A percentile compares a stretch with the other conserved stretches of the same genome.
phyloP scores from a whole-genome alignment of 139 green algal species.

The Asterochloris sp. region DNA sequence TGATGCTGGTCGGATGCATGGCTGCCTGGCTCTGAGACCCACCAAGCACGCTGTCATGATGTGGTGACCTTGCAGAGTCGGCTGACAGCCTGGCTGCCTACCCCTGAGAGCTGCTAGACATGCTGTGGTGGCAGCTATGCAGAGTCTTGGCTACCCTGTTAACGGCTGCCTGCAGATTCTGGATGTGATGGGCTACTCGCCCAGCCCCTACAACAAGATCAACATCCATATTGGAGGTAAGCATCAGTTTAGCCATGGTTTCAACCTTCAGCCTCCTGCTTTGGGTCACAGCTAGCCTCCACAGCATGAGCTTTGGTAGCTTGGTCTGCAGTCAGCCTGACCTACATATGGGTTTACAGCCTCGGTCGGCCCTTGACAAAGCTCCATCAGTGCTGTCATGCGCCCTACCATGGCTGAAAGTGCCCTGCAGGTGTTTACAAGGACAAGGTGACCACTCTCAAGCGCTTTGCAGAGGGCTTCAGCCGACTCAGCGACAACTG shows the following conservation, averaged over 20 bases:
- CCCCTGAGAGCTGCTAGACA: neutral
- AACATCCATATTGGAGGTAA: constrained; percentile 70
- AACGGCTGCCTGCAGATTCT: constrained; percentile 39
- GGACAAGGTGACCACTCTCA: constrained; percentile 53
- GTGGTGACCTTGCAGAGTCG: too few relatives aligned
- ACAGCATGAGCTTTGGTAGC: neutral
- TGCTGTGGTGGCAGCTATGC: neutral
- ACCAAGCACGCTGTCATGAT: too few relatives aligned
- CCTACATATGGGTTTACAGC: neutral
- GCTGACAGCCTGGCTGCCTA: neutral
- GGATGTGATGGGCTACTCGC: constrained; percentile 63
- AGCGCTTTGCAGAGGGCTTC: constrained; percentile 51
- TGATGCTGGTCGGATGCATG: too few relatives aligned
- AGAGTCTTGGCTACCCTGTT: neutral
- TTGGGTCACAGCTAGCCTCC: too few relatives aligned
- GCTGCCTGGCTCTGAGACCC: too few relatives aligned
- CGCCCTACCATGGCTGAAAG: too few relatives aligned
- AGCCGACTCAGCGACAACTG: constrained; percentile 41
- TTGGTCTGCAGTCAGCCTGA: neutral
- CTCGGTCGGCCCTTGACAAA: neutral
- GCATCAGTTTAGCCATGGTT: neutral
- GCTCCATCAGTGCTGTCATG: neutral
- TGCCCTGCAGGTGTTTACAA: constrained; percentile 19
- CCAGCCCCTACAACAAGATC: constrained; percentile 67
- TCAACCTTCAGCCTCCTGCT: too few relatives aligned